Base-by-base conservation (phyloP, 2,329 filamentous ascomycete species). In the Colletotrichum sp. region DNA sequence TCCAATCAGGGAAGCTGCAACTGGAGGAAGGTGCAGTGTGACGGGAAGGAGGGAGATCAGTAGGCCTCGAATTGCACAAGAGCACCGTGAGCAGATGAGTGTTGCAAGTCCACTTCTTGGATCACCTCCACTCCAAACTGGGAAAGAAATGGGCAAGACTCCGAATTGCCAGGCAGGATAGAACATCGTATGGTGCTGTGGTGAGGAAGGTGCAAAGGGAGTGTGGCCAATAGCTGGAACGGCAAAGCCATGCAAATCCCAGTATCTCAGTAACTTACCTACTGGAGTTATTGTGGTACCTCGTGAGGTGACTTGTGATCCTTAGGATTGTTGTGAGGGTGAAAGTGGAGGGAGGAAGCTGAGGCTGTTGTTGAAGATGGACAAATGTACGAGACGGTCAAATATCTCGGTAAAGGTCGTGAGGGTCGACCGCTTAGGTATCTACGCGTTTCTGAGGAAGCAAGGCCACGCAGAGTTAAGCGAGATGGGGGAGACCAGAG, bases 21-120 rank as follows among this genome's bases (percentile, higher is more conserved):
- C 30, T 71, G 65, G n/a, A 36, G 34, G 64, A 59, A 75, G 66
- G 52, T 34, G 71, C 59, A 60, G 71, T 77, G 75, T 63, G 18
- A 77, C 71, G 34, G 63, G 57, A 62, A 44, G 62, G 71, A 77
- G 59, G 62, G 49, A 75, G 49, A 26, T 12, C 64, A 57, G 36
- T n/a, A 63, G 34, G 32, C n/a, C 30, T 34, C 30, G 49, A 34
- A 57, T 73, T 28, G 34, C 59, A 73, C 70, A 60, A 36, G 55
- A 63, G 9, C 24, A n/a, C 39, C 9, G 39, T 52, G 9, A 13
- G 44, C 44, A 21, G n/a, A n/a, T 32, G 18, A 21, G 28, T 49
- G 21, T 26, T 64, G 32, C 59, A 16, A 49, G 39, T 49, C 39
- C 39, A 49, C 39, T 49, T 49, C 18, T 49, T 49, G 39, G 18